Evolutionary conservation across 2,329 filamentous ascomycete genomes (phyloP), one percentile per base, ranked within the genome.

Genomic region (Myriosclerotinia curreyana): DNA sequence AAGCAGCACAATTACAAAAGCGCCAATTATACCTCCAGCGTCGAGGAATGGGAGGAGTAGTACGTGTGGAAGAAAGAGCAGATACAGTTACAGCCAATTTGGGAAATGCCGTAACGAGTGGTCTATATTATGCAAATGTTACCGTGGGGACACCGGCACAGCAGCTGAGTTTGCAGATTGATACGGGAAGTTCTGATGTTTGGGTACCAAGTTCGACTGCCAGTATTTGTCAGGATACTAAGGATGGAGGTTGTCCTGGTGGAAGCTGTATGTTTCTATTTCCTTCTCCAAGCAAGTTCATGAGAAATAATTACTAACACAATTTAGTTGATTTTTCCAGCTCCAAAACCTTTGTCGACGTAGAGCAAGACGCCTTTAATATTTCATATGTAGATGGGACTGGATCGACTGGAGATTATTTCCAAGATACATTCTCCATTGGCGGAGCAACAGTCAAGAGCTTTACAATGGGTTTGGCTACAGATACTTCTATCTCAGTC

Each of bases 181-280:
- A 88, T 74, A 88, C 85, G 2, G 86, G 85, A 36, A 86, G 83
- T 73, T 85, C 82, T 68, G 86, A 88, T 71, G 81, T 84, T 5
- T 88, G 85, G 84, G 76, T 87, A 7, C 72, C 73, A 20, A 64
- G 50, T 76, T 82, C 66, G 74, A 75, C 51, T 73, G 70, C 65
- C 56, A 62, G 6, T 0, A 42, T 73, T 22, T 74, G 72, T 59
- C 65, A 46, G 64, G 17, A 75, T 79, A 1, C 67, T 28, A 67
- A 66, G 44, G 2, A 66, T 66, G 42, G 75, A 77, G 76, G 81
- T 15, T 84, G 82, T 71, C 65, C 74, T 17, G 78, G 75, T 64
- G 74, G 75, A 36, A 77, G 78, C 9, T 85, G 81, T 83, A 74
- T 75, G 80, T 72, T 61, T 22, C 44, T 52, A 46, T 58, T 44